A percentile compares a stretch with the other conserved stretches of the same genome.
Conservation (phyloP, 129 eudicot genomes). For the Lactuca saligna region DNA sequence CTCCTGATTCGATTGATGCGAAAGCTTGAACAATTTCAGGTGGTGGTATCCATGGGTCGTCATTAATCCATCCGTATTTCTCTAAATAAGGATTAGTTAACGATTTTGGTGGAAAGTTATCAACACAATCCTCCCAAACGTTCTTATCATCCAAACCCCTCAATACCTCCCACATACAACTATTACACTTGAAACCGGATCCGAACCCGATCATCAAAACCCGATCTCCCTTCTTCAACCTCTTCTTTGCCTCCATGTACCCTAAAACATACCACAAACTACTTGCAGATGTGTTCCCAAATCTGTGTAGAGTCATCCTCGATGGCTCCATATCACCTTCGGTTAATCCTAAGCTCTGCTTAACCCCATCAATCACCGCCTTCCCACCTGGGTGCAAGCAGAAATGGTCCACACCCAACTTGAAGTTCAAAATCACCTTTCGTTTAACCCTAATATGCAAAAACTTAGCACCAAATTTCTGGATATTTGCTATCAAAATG, state of each 20-base stretch:
- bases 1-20: not conserved
- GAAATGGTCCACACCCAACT: slow-evolving; percentile 47
- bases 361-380: slow-evolving; percentile 54
- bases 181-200: slow-evolving; percentile 84
- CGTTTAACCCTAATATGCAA: slow-evolving; percentile 9
- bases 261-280: slow-evolving; percentile 54
- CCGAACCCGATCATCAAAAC: slow-evolving; percentile 47
- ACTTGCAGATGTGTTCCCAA: slow-evolving; percentile 51
- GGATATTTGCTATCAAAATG: slow-evolving; percentile 20
- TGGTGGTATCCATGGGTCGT: slow-evolving; percentile 7
- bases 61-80: slow-evolving; percentile 42
- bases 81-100: slow-evolving; percentile 37
- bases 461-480: slow-evolving; percentile 25
- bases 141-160: slow-evolving; percentile 35
- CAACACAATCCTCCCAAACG: slow-evolving; percentile 41
- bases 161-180: slow-evolving; percentile 41
- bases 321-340: slow-evolving; percentile 44
- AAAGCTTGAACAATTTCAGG: not conserved
- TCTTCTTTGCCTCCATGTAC: slow-evolving; percentile 38
- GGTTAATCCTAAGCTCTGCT: slow-evolving; percentile 30
- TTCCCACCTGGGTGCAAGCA: slow-evolving; percentile 50
- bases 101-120: slow-evolving; percentile 33
- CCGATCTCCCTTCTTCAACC: slow-evolving; percentile 41
- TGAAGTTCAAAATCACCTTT: slow-evolving; percentile 34
- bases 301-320: slow-evolving; percentile 47